A percentile compares a stretch with the other conserved stretches of the same genome.
Evolutionary conservation across 2,329 filamentous ascomycete species (phyloP).

Genomic region (Cordyceps fumosorosea): DNA sequence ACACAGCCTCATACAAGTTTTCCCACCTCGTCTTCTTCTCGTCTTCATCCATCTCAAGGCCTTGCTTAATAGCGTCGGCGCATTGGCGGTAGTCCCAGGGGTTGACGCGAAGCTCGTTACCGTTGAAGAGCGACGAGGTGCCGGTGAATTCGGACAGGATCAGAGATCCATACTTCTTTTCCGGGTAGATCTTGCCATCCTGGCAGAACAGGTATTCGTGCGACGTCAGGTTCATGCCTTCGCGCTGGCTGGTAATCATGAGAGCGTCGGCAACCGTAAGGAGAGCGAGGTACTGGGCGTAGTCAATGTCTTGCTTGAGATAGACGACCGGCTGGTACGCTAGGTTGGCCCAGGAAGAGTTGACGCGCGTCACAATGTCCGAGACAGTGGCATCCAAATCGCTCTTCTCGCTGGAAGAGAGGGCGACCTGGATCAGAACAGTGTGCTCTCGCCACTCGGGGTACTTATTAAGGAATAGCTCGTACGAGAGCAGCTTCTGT

Average conservation of each 20-base stretch:
- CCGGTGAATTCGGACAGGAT: conserved; percentile 95
- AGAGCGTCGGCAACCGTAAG: conserved; percentile 84
- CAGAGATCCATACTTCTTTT: conserved; percentile 79
- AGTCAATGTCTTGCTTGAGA: conserved; percentile 89
- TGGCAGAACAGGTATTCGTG: conserved; percentile 94
- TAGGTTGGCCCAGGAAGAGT: conserved; percentile 83
- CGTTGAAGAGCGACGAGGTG: conserved; percentile 76
- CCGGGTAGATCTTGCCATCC: conserved; percentile 62
- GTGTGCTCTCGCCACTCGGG: conserved; percentile 84
- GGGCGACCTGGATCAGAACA: conserved; percentile 88
- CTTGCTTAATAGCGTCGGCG: conserved; percentile 75
- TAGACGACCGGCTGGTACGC: conserved; percentile 91
- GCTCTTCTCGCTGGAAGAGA: conserved; percentile 80
- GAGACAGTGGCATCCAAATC: conserved; percentile 84
- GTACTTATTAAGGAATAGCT: conserved; percentile 89
- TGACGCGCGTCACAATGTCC: conserved; percentile 91
- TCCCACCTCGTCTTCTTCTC: conserved; percentile 72
- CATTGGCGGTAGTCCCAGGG: conserved; percentile 92
- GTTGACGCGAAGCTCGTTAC: conserved; percentile 78
- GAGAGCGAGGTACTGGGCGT: conserved; percentile 86
- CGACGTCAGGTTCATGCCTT: conserved; percentile 94
- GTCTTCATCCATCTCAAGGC: conserved; percentile 69
- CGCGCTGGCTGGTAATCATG: conserved; percentile 90
- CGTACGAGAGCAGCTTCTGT: conserved; percentile 87
- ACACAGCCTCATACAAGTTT: conserved; percentile 65